Evolutionary conservation across 805 yeast species (phyloP).

Genomic region (Sugiyamaella marilandica): DNA sequence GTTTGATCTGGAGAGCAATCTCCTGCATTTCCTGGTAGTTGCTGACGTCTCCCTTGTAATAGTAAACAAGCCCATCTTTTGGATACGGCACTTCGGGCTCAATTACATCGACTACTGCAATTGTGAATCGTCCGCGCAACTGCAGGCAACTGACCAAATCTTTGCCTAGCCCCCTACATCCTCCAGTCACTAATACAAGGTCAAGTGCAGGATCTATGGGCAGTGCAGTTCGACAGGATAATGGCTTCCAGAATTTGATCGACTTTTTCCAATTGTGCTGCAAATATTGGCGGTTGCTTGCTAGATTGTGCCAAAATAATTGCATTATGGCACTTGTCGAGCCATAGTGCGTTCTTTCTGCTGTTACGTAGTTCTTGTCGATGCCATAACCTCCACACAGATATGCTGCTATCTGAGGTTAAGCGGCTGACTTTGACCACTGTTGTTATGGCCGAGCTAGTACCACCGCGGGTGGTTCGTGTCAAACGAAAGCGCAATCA

Average conservation of each 20-base stretch:
- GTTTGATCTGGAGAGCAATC: conserved; percentile 38
- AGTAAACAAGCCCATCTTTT: conserved; percentile 40
- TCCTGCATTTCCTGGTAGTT: conserved; percentile 41
- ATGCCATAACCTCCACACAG: too few species aligned
- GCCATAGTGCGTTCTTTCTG: neutral
- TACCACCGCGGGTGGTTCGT: conserved; percentile 61
- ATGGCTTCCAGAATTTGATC: too few species aligned
- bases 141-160: conserved; percentile 49
- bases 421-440: too few species aligned
- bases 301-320: neutral
- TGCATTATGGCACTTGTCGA: neutral
- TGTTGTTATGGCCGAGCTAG: conserved; percentile 5
- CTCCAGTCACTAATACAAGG: conserved; percentile 73
- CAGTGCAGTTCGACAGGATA: neutral
- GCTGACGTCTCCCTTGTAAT: conserved; percentile 68
- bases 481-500: conserved; percentile 83
- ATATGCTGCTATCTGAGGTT: too few species aligned
- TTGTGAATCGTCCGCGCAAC: conserved; percentile 23
- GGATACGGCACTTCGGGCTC: conserved; percentile 23
- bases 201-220: conserved; percentile 14
- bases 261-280: neutral
- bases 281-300: neutral
- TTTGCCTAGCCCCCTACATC: conserved; percentile 71
- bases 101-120: conserved; percentile 62
- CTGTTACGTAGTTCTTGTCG: neutral